These are phyloP conservation scores for Saturnispora quitensis DNA, from an alignment of 805 yeast species.

Conservation along the genomic window DNA sequence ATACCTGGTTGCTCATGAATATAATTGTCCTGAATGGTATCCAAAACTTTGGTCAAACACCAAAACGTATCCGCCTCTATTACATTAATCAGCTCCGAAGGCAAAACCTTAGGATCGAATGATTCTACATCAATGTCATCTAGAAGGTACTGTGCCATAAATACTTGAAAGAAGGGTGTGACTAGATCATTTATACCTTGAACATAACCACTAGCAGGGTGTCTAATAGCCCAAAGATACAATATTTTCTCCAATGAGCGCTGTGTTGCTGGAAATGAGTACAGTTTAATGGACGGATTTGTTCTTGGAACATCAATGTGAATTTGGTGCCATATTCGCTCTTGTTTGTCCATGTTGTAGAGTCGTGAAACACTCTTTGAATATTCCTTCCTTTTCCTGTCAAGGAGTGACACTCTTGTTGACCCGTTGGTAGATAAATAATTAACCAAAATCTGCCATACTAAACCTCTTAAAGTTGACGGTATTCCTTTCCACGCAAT, in stretches of 20 bases:
- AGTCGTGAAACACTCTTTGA: constrained; percentile 62
- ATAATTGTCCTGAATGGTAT: constrained; percentile 93
- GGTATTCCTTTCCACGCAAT: constrained; percentile 96
- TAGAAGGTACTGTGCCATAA: constrained; percentile 55
- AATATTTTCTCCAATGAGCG: constrained; percentile 69
- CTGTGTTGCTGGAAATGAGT: constrained; percentile 63
- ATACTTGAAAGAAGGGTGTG: constrained; percentile 88
- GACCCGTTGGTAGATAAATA: constrained; percentile 81
- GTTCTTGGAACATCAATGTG: constrained; percentile 93
- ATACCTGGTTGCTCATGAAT: constrained; percentile 99
- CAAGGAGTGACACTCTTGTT: constrained; percentile 59
- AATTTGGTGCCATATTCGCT: constrained; percentile 89
- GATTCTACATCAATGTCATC: constrained; percentile 40
- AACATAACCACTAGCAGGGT: constrained; percentile 96
- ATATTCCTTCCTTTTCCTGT: constrained; percentile 81
- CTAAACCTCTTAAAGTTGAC: constrained; percentile 61
- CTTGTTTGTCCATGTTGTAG: constrained; percentile 52
- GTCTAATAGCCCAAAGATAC: constrained; percentile 92
- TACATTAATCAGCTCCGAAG: constrained; percentile 49
- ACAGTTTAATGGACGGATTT: constrained; percentile 72
- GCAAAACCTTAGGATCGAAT: constrained; percentile 54
- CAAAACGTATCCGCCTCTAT: constrained; percentile 96
- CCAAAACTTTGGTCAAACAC: constrained; percentile 87
- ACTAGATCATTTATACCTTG: constrained; percentile 94
- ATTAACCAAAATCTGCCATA: constrained; percentile 87